phyloP scores from a whole-genome alignment of 1,284 basidiomycete genomes.

The Austroboletus niveus region DNA sequence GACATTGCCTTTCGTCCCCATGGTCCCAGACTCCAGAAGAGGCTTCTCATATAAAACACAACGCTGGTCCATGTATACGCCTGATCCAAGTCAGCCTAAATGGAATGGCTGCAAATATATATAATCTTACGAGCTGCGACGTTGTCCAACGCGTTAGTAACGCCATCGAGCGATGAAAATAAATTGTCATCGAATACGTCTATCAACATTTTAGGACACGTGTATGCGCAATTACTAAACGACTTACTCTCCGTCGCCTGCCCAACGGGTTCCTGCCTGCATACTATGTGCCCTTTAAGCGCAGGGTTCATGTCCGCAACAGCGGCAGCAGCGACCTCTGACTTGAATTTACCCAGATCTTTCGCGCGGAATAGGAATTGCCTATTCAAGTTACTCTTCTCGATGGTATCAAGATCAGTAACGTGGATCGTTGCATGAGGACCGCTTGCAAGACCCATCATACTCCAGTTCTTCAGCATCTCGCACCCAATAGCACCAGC shows the following conservation, averaged over 20 bases:
- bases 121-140: conserved; percentile 79
- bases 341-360: conserved; percentile 97
- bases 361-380: conserved; percentile 98
- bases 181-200: conserved; percentile 90
- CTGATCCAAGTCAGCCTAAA: conserved; percentile 38
- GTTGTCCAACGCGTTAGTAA: conserved; percentile 99
- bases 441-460: conserved; percentile 95
- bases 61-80: conserved; percentile 98
- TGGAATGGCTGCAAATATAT: neutral
- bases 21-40: conserved; percentile 94
- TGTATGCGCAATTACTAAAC: neutral
- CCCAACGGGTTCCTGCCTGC: conserved; percentile 94
- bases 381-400: conserved; percentile 98
- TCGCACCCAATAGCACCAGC: conserved; percentile 99
- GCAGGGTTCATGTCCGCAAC: conserved; percentile 98
- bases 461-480: conserved; percentile 99
- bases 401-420: conserved; percentile 98
- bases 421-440: conserved; percentile 86
- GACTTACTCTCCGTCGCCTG: conserved; percentile 85
- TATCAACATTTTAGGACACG: conserved; percentile 31
- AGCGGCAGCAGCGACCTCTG: conserved; percentile 91
- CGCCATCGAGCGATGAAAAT: conserved; percentile 87
- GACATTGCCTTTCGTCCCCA: conserved; percentile 98
- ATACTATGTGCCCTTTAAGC: conserved; percentile 83
- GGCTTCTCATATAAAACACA: conserved; percentile 98